A percentile compares a stretch with the other conserved stretches of the same genome.
Conservation (phyloP, 2,329 filamentous ascomycete species). For the Diaporthe batatas region DNA sequence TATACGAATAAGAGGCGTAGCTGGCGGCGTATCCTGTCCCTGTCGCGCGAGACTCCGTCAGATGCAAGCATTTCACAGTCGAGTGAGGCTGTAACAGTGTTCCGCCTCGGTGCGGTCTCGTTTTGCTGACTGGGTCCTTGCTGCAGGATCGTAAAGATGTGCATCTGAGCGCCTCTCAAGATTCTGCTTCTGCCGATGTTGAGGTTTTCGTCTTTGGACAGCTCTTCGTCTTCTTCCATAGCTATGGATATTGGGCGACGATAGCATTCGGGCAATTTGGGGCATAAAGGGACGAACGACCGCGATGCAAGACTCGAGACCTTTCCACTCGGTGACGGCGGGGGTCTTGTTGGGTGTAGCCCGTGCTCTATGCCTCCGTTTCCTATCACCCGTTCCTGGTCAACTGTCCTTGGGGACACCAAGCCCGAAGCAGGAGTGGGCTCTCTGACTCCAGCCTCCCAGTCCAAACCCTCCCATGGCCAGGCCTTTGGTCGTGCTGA, state of each 20-base stretch:
- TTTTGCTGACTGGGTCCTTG: constrained; percentile 37
- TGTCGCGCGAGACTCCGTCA: constrained; percentile 53
- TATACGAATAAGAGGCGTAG: constrained; percentile 82
- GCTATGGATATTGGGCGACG: constrained; percentile 12
- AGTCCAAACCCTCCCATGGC: constrained; percentile 6
- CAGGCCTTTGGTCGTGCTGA: neutral
- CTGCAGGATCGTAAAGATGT: constrained; percentile 44
- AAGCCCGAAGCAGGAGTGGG: neutral
- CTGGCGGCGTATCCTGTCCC: constrained; percentile 74
- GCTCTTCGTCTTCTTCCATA: neutral
- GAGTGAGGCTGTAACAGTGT: constrained; percentile 7
- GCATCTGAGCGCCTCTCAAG: constrained; percentile 38
- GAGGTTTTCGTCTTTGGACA: neutral
- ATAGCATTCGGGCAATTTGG: constrained; percentile 2
- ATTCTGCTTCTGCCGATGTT: neutral
- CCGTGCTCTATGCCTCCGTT: neutral
- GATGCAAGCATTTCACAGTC: constrained; percentile 26
- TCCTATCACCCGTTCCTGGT: neutral
- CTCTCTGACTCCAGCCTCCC: neutral
- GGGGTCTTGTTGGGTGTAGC: neutral
- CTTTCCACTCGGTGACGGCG: neutral
- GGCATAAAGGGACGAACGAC: neutral
- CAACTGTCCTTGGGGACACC: constrained; percentile 8
- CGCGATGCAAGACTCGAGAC: neutral
- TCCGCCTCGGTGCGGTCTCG: neutral